These are phyloP conservation scores for Lojkania enalia DNA, from an alignment of 2,329 filamentous ascomycete genomes.

Conservation along the genomic window DNA sequence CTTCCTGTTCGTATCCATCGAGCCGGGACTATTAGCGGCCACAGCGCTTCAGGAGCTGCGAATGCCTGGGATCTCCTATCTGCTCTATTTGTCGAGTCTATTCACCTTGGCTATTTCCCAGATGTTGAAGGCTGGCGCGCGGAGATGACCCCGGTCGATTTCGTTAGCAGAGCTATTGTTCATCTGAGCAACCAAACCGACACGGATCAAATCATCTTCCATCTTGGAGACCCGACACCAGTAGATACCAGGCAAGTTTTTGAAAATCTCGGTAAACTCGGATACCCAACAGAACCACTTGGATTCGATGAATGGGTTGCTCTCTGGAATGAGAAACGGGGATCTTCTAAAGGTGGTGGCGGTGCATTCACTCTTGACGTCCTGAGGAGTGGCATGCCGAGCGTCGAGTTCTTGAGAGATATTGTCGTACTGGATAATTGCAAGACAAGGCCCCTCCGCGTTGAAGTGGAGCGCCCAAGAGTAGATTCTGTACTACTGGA, in stretches of 20 bases:
- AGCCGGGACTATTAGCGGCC: slow-evolving; percentile 76
- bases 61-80: slow-evolving; percentile 80
- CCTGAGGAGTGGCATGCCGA: slow-evolving; percentile 79
- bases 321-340: slow-evolving; percentile 72
- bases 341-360: slow-evolving; percentile 65
- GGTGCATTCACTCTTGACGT: slow-evolving; percentile 78
- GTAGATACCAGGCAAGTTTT: slow-evolving; percentile 70
- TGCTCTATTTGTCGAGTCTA: slow-evolving; percentile 74
- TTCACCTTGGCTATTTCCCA: slow-evolving; percentile 71
- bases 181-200: slow-evolving; percentile 68
- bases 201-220: slow-evolving; percentile 67
- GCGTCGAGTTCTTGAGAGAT: slow-evolving; percentile 68
- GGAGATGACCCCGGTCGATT: slow-evolving; percentile 85
- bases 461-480: slow-evolving; percentile 65
- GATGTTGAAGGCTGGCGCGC: slow-evolving; percentile 74
- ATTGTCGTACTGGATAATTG: slow-evolving; percentile 75
- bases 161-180: slow-evolving; percentile 74
- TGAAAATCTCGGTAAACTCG: slow-evolving; percentile 64
- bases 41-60: slow-evolving; percentile 72
- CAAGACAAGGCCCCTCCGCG: slow-evolving; percentile 64
- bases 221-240: slow-evolving; percentile 73
- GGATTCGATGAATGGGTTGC: slow-evolving; percentile 74
- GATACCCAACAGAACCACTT: slow-evolving; percentile 69
- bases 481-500: slow-evolving; percentile 72
- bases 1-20: slow-evolving; percentile 72